Conservation (phyloP, 345 rosid species). For the Eucalyptus regnans region DNA sequence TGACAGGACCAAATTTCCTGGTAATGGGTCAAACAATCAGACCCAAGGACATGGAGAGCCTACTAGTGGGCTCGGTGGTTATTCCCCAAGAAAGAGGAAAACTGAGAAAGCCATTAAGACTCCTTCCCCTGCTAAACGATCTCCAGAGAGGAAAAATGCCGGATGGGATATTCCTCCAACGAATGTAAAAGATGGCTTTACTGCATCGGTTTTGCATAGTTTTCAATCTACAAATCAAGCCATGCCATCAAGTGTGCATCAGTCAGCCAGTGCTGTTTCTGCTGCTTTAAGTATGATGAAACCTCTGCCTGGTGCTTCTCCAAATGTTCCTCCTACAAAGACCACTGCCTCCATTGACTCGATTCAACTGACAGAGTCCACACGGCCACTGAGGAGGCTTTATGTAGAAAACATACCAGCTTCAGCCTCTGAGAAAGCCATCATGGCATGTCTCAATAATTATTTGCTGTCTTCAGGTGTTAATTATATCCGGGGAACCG, state of each 20-base stretch:
- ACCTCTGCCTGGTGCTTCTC: slow-evolving; percentile 22
- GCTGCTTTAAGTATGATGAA: slow-evolving; percentile 20
- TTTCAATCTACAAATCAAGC: slow-evolving; percentile 24
- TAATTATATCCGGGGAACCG: slow-evolving; percentile 50
- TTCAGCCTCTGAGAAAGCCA: slow-evolving; percentile 69
- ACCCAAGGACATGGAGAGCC: slow-evolving; percentile 35
- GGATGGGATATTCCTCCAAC: slow-evolving; percentile 74
- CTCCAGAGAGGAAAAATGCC: slow-evolving; percentile 63
- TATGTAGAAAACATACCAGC: slow-evolving; percentile 74
- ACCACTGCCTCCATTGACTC: slow-evolving; percentile 40
- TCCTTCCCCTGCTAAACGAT: slow-evolving; percentile 51
- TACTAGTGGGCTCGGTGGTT: slow-evolving; percentile 81
- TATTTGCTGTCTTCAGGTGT: slow-evolving; percentile 55
- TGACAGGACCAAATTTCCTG: slow-evolving; percentile 14
- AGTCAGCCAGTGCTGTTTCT: slow-evolving; percentile 24
- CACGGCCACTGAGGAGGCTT: slow-evolving; percentile 82
- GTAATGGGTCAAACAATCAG: slow-evolving; percentile 41
- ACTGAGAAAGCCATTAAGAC: slow-evolving; percentile 46
- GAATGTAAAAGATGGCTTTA: slow-evolving; percentile 8
- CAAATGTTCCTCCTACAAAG: slow-evolving; percentile 14
- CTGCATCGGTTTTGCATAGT: slow-evolving; percentile 29
- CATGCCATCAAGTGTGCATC: slow-evolving; percentile 21
- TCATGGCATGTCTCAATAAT: slow-evolving; percentile 55
- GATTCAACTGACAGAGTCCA: slow-evolving; percentile 80
- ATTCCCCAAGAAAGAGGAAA: slow-evolving; percentile 89